A percentile compares a stretch with the other conserved stretches of the same genome.
These are phyloP conservation scores for Sporothrix phasma DNA, from an alignment of 2,329 filamentous ascomycete genomes.

Conservation along the genomic window DNA sequence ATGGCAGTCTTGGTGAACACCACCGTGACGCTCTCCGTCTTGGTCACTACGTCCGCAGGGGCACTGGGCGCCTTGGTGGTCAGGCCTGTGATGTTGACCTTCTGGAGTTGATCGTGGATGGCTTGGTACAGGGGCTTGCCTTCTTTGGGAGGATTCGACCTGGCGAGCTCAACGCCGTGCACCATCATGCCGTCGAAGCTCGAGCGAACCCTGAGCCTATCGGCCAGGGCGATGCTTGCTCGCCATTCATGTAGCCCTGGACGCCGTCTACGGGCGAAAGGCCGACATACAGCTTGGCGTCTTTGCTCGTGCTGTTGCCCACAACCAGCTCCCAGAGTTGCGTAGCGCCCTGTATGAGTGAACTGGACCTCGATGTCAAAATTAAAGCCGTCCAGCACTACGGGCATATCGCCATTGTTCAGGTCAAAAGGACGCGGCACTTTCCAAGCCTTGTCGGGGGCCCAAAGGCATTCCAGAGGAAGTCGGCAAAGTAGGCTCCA, in stretches of 20 bases:
- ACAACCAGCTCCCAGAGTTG: constrained; percentile 4
- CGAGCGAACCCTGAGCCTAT: background rate
- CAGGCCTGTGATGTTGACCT: background rate
- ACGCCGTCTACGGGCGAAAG: background rate
- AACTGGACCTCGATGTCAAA: constrained; percentile 9
- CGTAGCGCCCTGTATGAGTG: background rate
- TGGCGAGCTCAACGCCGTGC: background rate
- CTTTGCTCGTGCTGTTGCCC: background rate
- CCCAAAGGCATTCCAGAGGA: constrained; percentile 8
- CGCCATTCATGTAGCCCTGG: background rate
- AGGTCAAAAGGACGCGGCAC: constrained; percentile 10
- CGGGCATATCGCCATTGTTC: background rate
- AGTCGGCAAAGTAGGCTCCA: constrained; percentile 10
- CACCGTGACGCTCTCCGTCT: background rate
- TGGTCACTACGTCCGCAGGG: background rate
- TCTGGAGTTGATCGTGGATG: background rate
- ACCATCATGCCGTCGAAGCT: constrained; percentile 9
- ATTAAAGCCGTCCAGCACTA: constrained; percentile 9
- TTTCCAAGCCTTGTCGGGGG: background rate
- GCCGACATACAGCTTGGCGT: constrained; percentile 8
- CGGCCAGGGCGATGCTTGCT: background rate
- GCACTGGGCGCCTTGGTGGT: background rate
- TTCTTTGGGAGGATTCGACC: background rate
- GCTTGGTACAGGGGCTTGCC: background rate
- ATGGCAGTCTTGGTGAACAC: background rate